Conservation (phyloP, 768 basidiomycete species). For the Polyporus arcularius region DNA sequence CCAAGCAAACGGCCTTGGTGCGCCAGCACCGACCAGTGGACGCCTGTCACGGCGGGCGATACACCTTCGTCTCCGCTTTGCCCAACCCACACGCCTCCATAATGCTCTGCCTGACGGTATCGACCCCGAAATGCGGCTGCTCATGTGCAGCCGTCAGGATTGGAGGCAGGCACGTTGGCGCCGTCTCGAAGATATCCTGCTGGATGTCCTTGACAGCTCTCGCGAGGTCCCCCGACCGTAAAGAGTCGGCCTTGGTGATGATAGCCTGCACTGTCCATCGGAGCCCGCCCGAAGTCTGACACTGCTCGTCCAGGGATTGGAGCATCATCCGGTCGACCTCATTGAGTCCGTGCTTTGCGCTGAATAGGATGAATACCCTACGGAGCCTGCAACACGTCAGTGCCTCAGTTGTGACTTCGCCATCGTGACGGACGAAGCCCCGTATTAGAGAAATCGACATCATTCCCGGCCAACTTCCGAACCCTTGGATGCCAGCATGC, state of each 20-base stretch:
- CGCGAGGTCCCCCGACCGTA: constrained; percentile 36
- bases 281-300: constrained; percentile 36
- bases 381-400: constrained; percentile 48
- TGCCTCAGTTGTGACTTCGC: too few species aligned
- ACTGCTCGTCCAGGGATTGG: constrained; percentile 43
- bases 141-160: constrained; percentile 58
- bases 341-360: constrained; percentile 64
- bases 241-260: constrained; percentile 69
- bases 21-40: too few species aligned
- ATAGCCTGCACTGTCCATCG: constrained; percentile 68
- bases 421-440: too few species aligned
- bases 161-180: constrained; percentile 66
- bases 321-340: constrained; percentile 65
- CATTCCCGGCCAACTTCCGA: too few species aligned
- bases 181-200: constrained; percentile 50
- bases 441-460: not conserved
- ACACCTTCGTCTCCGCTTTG: constrained; percentile 11
- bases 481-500: too few species aligned
- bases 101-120: constrained; percentile 58
- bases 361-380: constrained; percentile 71
- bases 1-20: too few species aligned
- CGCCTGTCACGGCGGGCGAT: constrained; percentile 1
- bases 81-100: constrained; percentile 55
- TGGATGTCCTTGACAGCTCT: constrained; percentile 44
- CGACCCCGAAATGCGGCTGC: constrained; percentile 56